Evolutionary conservation across 2,329 filamentous ascomycete genomes (phyloP), one percentile per base, ranked within the genome.

Genomic region (Ascochyta viciae-villosae): DNA sequence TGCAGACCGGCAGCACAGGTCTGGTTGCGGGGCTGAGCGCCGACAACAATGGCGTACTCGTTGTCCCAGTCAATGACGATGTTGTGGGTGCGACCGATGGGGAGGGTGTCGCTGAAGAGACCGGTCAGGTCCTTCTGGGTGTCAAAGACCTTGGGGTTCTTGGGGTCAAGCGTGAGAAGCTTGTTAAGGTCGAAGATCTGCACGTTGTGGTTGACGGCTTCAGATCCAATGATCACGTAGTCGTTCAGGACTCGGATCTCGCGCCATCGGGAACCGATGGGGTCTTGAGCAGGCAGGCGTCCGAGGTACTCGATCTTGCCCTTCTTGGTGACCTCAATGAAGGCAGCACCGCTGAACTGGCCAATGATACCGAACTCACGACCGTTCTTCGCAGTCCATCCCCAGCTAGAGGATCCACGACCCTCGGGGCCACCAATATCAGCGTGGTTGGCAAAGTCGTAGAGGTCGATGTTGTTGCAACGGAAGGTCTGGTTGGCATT

Each of bases 311-410:
- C 64, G 23, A 84, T 75, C 63, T 81, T 81, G 45, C 82, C 82
- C 44, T 78, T 74, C 33, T 73, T 68, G 35, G 74, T 79, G 60
- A 85, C 62, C 60, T 85, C 82, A 16, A 80, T 77, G 64, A 85
- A 85, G 12, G 82, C 80, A 35, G 82, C 78, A 26, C 83, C 83
- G 54, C 83, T 82, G 29, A 78, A 78, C 54, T 85, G 83, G 6
- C 79, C 82, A 60, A 83, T 78, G 59, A 82, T 80, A 38, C 80
- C 78, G 50, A 85, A 84, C 62, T 85, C 83, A 13, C 82, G 81
- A 23, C 81, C 82, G 37, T 80, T 76, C 3, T 75, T 71, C 24
- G 81, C 77, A 0, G 79, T 80, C 82, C 82, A 83, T 9, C 83
- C 82, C 82, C 82, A 84, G 0, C 78, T 81, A 3, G 74, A 77